phyloP scores from a whole-genome alignment of 225 moss, liverwort and hornwort species.

The Marchantia paleacea region DNA sequence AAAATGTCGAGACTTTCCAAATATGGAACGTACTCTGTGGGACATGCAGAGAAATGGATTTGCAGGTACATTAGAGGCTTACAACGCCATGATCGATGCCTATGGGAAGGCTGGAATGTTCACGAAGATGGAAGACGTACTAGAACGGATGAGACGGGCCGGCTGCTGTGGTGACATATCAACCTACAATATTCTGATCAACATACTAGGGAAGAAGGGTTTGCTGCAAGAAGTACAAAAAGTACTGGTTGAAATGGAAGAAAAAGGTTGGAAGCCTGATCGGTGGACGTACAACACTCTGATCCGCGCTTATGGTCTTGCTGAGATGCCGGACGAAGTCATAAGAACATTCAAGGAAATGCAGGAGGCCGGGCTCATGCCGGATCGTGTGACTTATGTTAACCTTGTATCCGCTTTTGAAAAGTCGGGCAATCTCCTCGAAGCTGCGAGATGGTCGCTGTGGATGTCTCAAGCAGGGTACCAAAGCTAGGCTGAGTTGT shows the following conservation, averaged over 20 bases:
- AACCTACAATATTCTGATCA: constrained; percentile 87
- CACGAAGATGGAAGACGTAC: constrained; percentile 74
- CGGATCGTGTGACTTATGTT: constrained; percentile 78
- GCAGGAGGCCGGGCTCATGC: constrained; percentile 70
- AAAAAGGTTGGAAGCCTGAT: constrained; percentile 67
- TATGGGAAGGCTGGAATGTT: constrained; percentile 90
- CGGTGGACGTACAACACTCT: constrained; percentile 89
- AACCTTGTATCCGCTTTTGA: constrained; percentile 88
- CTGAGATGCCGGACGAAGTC: constrained; percentile 67
- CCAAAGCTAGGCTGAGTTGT: constrained; percentile 3
- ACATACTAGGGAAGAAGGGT: constrained; percentile 68
- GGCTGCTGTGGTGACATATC: constrained; percentile 62
- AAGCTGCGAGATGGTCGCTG: constrained; percentile 96
- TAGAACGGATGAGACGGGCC: constrained; percentile 71
- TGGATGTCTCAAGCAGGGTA: constrained; percentile 96
- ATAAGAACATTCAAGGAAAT: constrained; percentile 67
- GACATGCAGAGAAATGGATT: constrained; percentile 87
- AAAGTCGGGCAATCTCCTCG: constrained; percentile 80
- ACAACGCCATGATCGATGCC: constrained; percentile 86
- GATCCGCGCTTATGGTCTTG: constrained; percentile 80
- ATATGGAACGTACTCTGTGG: constrained; percentile 85
- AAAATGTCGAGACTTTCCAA: constrained; percentile 76
- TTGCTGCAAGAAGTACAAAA: constrained; percentile 56
- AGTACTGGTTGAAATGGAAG: constrained; percentile 57
- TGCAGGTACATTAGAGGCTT: constrained; percentile 70